These are phyloP conservation scores for Mycena amicta DNA, from an alignment of 768 basidiomycete species.

Conservation along the genomic window DNA sequence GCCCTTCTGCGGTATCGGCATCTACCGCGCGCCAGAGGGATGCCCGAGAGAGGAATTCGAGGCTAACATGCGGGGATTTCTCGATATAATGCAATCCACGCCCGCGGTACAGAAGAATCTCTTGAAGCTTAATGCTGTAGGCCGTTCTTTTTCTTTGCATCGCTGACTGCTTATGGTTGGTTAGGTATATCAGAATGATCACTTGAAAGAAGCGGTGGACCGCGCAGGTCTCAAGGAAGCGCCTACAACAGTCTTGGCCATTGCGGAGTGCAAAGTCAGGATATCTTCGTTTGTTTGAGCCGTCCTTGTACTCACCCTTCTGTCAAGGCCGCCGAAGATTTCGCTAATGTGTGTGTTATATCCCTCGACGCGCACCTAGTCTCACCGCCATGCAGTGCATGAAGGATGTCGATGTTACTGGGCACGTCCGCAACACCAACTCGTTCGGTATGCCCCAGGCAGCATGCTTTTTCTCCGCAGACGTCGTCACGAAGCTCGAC, in stretches of 20 bases:
- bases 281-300: not conserved
- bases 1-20: conserved; percentile 5
- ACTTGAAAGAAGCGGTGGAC: not conserved
- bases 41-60: not conserved
- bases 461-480: conserved; percentile 8
- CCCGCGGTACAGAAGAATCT: conserved; percentile 6
- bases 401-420: not conserved
- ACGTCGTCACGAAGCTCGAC: not conserved
- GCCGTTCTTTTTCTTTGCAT: not conserved
- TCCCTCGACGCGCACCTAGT: no score
- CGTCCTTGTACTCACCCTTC: not conserved
- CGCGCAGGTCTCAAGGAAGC: not conserved
- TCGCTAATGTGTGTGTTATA: not conserved
- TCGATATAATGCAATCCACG: not conserved
- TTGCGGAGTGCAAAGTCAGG: not conserved
- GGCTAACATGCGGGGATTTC: conserved; percentile 1
- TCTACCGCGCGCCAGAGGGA: conserved; percentile 2
- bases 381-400: conserved; percentile 2
- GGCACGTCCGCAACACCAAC: not conserved
- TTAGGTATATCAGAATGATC: conserved; percentile 9
- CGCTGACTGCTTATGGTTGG: not conserved
- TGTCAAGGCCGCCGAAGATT: not conserved
- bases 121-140: not conserved
- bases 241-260: conserved; percentile 6
- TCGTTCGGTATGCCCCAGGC: not conserved